Conservation (phyloP, 2,329 filamentous ascomycete genomes). For the Ambrosiella cleistominuta region DNA sequence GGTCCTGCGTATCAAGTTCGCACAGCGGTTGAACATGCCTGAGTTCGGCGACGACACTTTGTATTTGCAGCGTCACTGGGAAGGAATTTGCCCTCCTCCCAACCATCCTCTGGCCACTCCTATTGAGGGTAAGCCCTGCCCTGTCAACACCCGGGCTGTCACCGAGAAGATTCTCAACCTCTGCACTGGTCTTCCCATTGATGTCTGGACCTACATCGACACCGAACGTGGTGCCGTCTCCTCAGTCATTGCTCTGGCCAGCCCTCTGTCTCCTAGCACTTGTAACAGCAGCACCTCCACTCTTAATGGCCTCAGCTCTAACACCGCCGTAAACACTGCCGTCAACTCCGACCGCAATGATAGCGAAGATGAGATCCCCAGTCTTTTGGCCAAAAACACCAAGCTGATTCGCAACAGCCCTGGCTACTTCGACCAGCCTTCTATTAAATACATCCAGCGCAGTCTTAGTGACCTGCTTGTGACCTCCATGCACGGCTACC, state of each 20-base stretch:
- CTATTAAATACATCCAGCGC: slow-evolving; percentile 5
- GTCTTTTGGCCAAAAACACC: not conserved
- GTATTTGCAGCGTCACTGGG: slow-evolving; percentile 29
- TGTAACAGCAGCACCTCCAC: not conserved
- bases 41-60: slow-evolving; percentile 27
- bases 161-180: slow-evolving; percentile 15
- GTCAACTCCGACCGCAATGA: not conserved
- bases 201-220: slow-evolving; percentile 11
- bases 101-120: slow-evolving; percentile 27
- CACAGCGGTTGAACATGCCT: slow-evolving; percentile 28
- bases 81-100: slow-evolving; percentile 29
- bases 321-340: not conserved
- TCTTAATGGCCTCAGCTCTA: not conserved
- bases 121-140: slow-evolving; percentile 23
- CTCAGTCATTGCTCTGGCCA: slow-evolving; percentile 6
- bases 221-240: slow-evolving; percentile 10
- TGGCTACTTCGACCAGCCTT: slow-evolving; percentile 8
- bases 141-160: slow-evolving; percentile 19
- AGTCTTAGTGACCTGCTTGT: slow-evolving; percentile 6
- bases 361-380: not conserved
- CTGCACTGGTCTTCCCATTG: slow-evolving; percentile 5
- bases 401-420: not conserved
- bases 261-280: not conserved
- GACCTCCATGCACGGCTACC: slow-evolving; percentile 18
- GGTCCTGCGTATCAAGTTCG: slow-evolving; percentile 35